Conservation (phyloP, 495 filamentous ascomycete genomes). For the Neurospora sp. region DNA sequence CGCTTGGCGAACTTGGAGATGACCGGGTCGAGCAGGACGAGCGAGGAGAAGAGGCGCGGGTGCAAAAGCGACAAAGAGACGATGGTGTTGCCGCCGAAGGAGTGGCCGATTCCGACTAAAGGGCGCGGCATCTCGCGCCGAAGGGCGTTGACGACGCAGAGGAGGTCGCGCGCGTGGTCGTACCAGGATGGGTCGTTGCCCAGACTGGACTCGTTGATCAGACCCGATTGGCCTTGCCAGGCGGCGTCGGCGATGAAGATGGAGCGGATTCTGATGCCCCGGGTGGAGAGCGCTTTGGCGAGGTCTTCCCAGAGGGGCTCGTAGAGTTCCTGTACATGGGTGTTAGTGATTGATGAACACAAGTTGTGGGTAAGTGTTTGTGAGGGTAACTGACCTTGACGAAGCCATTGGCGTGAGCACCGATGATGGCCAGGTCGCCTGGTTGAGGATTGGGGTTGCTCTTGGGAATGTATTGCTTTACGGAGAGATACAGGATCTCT, state of each 20-base stretch:
- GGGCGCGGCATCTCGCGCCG: constrained; percentile 75
- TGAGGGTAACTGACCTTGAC: constrained; percentile 50
- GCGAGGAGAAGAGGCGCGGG: constrained; percentile 66
- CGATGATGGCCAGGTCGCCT: constrained; percentile 76
- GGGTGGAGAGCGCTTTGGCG: constrained; percentile 34
- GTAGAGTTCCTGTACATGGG: constrained; percentile 54
- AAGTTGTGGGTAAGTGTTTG: neutral
- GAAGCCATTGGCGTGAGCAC: constrained; percentile 78
- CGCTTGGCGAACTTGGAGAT: constrained; percentile 29
- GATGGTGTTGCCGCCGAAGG: constrained; percentile 69
- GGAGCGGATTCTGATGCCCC: constrained; percentile 56
- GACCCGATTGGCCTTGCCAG: constrained; percentile 63
- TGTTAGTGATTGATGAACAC: neutral
- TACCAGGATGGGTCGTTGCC: constrained; percentile 84
- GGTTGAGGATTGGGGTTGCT: constrained; percentile 52
- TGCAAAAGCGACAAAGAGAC: constrained; percentile 57
- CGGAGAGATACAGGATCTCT: constrained; percentile 51
- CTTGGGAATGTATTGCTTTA: constrained; percentile 77
- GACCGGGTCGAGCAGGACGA: constrained; percentile 76
- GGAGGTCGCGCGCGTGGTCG: constrained; percentile 78
- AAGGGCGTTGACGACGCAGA: constrained; percentile 80
- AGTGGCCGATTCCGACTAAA: constrained; percentile 84
- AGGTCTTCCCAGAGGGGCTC: constrained; percentile 82
- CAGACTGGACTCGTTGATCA: constrained; percentile 61
- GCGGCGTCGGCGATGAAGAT: constrained; percentile 84